Percentiles rank a stretch among this genome's conserved stretches.
These are phyloP conservation scores for Porphyrellus cyaneotinctus DNA, from an alignment of 768 basidiomycete genomes.

Conservation along the genomic window DNA sequence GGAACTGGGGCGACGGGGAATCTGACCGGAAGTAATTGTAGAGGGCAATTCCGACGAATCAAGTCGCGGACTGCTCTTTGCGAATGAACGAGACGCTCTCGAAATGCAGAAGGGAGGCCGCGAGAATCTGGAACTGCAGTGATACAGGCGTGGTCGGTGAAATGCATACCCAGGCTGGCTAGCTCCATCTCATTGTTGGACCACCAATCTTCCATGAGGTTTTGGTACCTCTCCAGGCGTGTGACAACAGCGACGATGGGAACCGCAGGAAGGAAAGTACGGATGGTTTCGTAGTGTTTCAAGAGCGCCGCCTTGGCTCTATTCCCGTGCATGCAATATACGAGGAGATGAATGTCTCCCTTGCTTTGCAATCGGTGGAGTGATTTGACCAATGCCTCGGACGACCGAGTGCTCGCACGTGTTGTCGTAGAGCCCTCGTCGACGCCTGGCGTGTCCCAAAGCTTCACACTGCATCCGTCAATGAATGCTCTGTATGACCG, in stretches of 20 bases:
- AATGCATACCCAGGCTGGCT: conserved; percentile 12
- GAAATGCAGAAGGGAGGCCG: conserved; percentile 2
- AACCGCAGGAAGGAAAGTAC: conserved; percentile 4
- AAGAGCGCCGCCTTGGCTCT: conserved; percentile 17
- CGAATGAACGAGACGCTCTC: conserved; percentile 13
- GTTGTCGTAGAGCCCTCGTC: conserved; percentile 7
- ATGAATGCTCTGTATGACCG: conserved; percentile 11
- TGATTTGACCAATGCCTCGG: conserved; percentile 2
- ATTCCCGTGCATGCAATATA: conserved; percentile 20
- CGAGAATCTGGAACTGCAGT: conserved; percentile 11
- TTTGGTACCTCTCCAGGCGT: conserved; percentile 17
- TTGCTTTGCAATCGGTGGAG: conserved; percentile 7
- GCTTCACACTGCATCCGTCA: conserved; percentile 7
- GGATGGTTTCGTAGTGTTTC: conserved; percentile 15
- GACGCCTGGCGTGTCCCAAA: conserved; percentile 22
- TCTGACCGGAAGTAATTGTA: neutral
- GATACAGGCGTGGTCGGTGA: conserved; percentile 19
- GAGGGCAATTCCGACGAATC: conserved; percentile 10
- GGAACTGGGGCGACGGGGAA: conserved; percentile 8
- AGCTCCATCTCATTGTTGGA: conserved; percentile 11
- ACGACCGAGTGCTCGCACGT: neutral
- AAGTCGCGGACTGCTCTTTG: conserved; percentile 8
- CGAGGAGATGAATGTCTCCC: conserved; percentile 15
- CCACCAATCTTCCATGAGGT: conserved; percentile 25
- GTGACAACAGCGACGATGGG: conserved; percentile 19